Conservation (phyloP, 2,329 filamentous ascomycete species). For the Hypoxylon sp. region DNA sequence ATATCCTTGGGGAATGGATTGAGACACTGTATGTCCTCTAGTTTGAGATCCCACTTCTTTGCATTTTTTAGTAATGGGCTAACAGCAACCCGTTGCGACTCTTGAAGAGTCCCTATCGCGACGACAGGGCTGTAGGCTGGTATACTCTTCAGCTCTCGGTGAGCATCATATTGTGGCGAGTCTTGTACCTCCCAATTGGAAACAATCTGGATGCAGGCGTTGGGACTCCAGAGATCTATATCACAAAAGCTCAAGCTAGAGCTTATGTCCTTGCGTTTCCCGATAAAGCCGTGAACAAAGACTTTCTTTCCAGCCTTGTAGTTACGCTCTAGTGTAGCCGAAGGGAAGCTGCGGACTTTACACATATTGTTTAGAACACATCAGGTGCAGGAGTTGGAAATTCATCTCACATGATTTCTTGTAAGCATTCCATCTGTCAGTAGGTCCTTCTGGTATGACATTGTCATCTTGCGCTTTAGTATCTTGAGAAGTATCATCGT, state of each 20-base stretch:
- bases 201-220: conserved; percentile 58
- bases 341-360: conserved; percentile 13
- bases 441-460: background rate
- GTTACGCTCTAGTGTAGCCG: background rate
- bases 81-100: background rate
- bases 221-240: conserved; percentile 52
- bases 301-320: conserved; percentile 60
- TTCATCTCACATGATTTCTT: conserved; percentile 45
- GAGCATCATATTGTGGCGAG: conserved; percentile 54
- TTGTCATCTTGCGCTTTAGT: background rate
- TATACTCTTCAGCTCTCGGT: conserved; percentile 62
- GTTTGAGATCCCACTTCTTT: conserved; percentile 68
- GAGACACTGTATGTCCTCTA: conserved; percentile 75
- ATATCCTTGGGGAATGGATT: conserved; percentile 83
- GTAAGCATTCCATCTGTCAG: conserved; percentile 31
- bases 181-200: conserved; percentile 61
- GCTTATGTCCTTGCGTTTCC: conserved; percentile 75
- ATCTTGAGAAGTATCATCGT: conserved; percentile 19
- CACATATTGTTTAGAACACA: conserved; percentile 8
- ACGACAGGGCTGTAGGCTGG: conserved; percentile 68
- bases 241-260: conserved; percentile 80
- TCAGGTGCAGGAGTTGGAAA: conserved; percentile 13
- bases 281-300: conserved; percentile 78
- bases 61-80: background rate
- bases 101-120: conserved; percentile 58